Conservation (phyloP, 768 basidiomycete species). For the Boletus speciosus region DNA sequence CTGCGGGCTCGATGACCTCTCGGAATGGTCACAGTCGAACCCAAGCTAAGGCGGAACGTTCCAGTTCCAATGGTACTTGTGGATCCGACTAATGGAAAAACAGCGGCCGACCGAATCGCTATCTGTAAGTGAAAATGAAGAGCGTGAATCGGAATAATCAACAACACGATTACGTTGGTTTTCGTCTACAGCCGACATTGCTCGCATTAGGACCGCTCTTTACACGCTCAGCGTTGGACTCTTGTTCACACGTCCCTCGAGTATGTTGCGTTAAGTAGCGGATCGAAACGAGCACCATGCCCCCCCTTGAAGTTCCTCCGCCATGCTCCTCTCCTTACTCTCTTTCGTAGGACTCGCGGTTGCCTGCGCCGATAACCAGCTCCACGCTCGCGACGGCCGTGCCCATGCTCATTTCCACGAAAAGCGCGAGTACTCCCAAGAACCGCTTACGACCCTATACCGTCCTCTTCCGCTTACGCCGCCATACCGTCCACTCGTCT, state of each 20-base stretch:
- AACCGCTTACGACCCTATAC: constrained; percentile 10
- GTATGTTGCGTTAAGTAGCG: not conserved
- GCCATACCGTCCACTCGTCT: constrained; percentile 69
- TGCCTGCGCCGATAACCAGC: constrained; percentile 21
- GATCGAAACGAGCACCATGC: not conserved
- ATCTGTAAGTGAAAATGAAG: not conserved
- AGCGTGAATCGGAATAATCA: not conserved
- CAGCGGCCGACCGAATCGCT: not conserved
- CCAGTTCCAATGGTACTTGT: not conserved
- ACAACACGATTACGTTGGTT: no score
- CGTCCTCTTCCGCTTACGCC: constrained; percentile 34
- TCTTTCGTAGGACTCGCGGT: constrained; percentile 15
- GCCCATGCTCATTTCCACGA: constrained; percentile 32
- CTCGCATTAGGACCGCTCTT: not conserved
- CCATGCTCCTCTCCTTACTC: constrained; percentile 18
- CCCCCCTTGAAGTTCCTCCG: not conserved
- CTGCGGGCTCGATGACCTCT: not conserved
- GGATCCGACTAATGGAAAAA: not conserved
- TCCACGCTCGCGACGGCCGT: constrained; percentile 28
- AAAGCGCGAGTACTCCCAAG: constrained; percentile 39
- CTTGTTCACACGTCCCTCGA: not conserved
- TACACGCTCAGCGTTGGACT: not conserved
- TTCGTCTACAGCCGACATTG: not conserved
- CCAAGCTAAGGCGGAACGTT: not conserved
- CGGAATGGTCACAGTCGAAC: not conserved